These are phyloP conservation scores for Pythium phragmitis DNA, from an alignment of 352 stramenopile species.

Conservation along the genomic window DNA sequence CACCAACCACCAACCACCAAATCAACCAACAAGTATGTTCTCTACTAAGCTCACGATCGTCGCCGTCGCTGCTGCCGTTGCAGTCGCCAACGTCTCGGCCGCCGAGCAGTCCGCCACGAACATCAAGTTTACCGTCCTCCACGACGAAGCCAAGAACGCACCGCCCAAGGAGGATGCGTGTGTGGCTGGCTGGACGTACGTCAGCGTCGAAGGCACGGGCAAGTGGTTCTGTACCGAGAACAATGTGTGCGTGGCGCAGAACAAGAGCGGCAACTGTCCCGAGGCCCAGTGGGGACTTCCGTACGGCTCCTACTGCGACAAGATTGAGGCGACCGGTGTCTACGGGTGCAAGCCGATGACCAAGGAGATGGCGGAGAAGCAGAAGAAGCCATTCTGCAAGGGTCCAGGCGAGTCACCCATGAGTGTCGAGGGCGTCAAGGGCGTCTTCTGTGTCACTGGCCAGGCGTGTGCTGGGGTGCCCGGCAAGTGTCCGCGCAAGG, in stretches of 20 bases:
- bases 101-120: not conserved
- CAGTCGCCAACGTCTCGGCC: not conserved
- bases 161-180: constrained; percentile 5
- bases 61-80: not conserved
- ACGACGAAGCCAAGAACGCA: not conserved
- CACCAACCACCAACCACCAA: no score
- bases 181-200: not conserved
- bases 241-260: constrained; percentile 10
- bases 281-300: constrained; percentile 10
- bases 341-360: constrained; percentile 10
- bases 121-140: not conserved
- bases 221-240: constrained; percentile 10
- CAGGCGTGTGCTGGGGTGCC: constrained; percentile 6
- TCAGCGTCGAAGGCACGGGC: constrained; percentile 15
- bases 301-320: constrained; percentile 18
- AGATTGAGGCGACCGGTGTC: constrained; percentile 3
- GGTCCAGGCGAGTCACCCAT: constrained; percentile 8
- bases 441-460: constrained; percentile 16
- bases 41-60: not conserved
- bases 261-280: constrained; percentile 9
- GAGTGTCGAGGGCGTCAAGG: constrained; percentile 17
- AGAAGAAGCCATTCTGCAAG: not conserved
- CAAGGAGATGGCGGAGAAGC: not conserved
- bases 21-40: not conserved
- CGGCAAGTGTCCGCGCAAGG: not conserved